Base-by-base conservation (phyloP, 1,139 yeast genomes). In the Torulaspora pretoriensis region DNA sequence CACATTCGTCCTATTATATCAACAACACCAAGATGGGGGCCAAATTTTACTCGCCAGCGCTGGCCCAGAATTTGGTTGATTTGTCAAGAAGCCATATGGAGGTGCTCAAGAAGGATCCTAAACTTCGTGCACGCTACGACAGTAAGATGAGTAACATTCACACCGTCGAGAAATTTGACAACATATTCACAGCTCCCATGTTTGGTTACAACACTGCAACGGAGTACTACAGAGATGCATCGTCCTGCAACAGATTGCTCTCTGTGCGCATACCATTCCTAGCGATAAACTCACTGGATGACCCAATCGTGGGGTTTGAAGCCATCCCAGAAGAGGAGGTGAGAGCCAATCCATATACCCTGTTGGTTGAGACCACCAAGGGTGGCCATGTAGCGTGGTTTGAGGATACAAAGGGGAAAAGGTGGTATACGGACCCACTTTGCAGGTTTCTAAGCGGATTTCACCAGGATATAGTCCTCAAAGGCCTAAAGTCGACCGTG, bases 341-440 rank as follows among this genome's bases (percentile, higher is more conserved):
- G 6, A 51, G 60, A 32, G 60, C 68, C 32, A 80, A 81, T 50
- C 89, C 89, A 1, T 82, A 71, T 56, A 67, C 78, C 17, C 63
- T 73, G 40, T 59, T 80, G 66, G 67, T 80, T 3, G 73, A 80
- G 31, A 75, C 85, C 2, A 71, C 76, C 25, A 64, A 73, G 31
- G 89, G 89, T 27, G 87, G 87, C 1, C 88, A 82, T 61, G 68
- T 78, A 47, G 82, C 80, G 1, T 78, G 82, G 82, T 77, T 76
- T 51, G 49, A 47, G 29, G 70, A 70, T 38, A 58, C 65, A 51
- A 64, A 67, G 38, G 75, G 78, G 27, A 64, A 63, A 10, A 68
- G 87, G 51, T 82, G 88, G 88, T 72, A 71, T 46, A 61, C 69
- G 3, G 66, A 68, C n/a, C 77, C 77, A 19, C 41, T 71, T 25